Evolutionary conservation across 208 protist species (phyloP).

Genomic region (Borovskyia barvae): DNA sequence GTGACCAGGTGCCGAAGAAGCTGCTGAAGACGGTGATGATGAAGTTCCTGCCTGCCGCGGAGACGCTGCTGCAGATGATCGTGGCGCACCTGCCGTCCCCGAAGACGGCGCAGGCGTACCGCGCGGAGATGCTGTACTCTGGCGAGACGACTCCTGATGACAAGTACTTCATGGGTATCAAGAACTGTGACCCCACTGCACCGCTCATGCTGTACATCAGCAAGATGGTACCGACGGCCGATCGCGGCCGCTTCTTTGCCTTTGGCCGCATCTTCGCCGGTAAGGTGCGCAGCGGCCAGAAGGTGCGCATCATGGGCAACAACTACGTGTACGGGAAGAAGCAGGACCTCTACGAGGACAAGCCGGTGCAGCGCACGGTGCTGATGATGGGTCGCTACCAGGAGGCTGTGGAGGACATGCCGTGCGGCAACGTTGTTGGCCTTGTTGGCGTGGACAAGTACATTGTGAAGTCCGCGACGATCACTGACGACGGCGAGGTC

Average conservation of each 20-base stretch:
- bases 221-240: constrained; percentile 99
- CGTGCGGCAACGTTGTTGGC: constrained; percentile 98
- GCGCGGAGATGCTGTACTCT: constrained; percentile 96
- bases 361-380: constrained; percentile 64
- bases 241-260: constrained; percentile 91
- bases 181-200: constrained; percentile 92
- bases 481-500: constrained; percentile 89
- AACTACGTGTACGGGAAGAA: constrained; percentile 98
- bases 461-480: constrained; percentile 98
- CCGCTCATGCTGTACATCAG: constrained; percentile 99
- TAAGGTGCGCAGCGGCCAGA: constrained; percentile 97
- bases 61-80: constrained; percentile 99
- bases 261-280: constrained; percentile 76
- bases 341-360: constrained; percentile 93
- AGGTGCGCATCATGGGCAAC: constrained; percentile 98
- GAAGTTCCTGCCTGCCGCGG: constrained; percentile 96
- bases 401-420: constrained; percentile 96
- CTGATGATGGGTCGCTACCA: constrained; percentile 93
- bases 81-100: constrained; percentile 98
- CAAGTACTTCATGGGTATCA: constrained; percentile 87
- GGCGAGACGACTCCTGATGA: constrained; percentile 94
- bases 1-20: constrained; percentile 90
- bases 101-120: constrained; percentile 95
- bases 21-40: constrained; percentile 98
- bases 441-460: constrained; percentile 99